Conservation (phyloP, 2,329 filamentous ascomycete species). For the Neonectria magnoliae region DNA sequence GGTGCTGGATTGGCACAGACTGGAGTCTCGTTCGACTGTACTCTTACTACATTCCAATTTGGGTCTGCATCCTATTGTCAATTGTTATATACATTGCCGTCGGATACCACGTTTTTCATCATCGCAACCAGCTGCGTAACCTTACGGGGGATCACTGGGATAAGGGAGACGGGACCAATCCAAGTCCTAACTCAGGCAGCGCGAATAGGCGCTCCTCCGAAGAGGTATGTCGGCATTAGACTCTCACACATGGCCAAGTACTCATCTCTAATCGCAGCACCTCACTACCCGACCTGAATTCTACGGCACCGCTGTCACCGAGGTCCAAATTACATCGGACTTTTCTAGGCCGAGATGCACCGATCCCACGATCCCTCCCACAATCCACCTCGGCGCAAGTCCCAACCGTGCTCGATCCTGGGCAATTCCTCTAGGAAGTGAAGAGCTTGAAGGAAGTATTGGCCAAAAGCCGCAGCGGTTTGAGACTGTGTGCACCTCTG, state of each 20-base stretch:
- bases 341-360: slow-evolving; percentile 27
- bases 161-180: slow-evolving; percentile 31
- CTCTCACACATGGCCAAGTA: background rate
- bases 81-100: slow-evolving; percentile 65
- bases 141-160: slow-evolving; percentile 46
- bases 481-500: slow-evolving; percentile 45
- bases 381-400: slow-evolving; percentile 27
- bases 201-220: slow-evolving; percentile 47
- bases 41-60: slow-evolving; percentile 70
- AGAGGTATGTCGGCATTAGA: slow-evolving; percentile 42
- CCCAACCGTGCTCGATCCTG: slow-evolving; percentile 39
- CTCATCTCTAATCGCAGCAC: slow-evolving; percentile 40
- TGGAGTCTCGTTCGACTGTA: slow-evolving; percentile 67
- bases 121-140: slow-evolving; percentile 64
- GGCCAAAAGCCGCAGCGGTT: slow-evolving; percentile 37
- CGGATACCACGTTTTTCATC: slow-evolving; percentile 67
- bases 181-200: slow-evolving; percentile 37
- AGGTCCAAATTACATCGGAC: slow-evolving; percentile 56
- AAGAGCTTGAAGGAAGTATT: slow-evolving; percentile 26
- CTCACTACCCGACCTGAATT: slow-evolving; percentile 44
- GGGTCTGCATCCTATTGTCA: slow-evolving; percentile 66
- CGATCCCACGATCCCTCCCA: slow-evolving; percentile 22
- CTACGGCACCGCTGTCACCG: slow-evolving; percentile 61
- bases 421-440: slow-evolving; percentile 29
- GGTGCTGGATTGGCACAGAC: slow-evolving; percentile 67